Base-by-base conservation (phyloP, 352 stramenopile genomes). In the Phytophthora melonis region DNA sequence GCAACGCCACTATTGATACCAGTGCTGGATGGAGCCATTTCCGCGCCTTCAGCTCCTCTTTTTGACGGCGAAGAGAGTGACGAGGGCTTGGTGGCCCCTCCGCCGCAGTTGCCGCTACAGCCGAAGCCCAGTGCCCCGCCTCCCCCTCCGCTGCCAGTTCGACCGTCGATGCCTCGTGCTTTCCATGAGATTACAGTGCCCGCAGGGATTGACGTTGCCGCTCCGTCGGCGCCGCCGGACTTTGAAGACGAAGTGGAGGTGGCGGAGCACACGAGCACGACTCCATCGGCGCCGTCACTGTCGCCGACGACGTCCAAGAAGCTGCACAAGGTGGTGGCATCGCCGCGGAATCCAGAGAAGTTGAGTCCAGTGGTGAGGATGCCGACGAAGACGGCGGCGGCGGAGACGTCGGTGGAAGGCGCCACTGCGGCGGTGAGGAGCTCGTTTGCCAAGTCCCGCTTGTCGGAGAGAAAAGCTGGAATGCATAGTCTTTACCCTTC, bases 281-380 rank as follows among this genome's bases (percentile, higher is more conserved):
- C 77, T 4, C 74, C 79, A 10, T 77, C 72, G 10, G 80, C 77
- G 19, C 79, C 83, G 11, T 90, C 81, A 2, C 36, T 88, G 25
- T 90, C 83, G 16, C 83, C 83, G 52, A 84, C 77, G 18, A 49
- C 54, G 27, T 69, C 79, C 9, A 87, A 90, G 60, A 84, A 82
- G n/a, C 54, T 86, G 23, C 70, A 70, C 39, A 70, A 74, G 52
- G 32, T 72, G 4, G 60, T 77, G n/a, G 25, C 14, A 16, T 70
- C 65, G 2, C 53, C 72, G 7, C 34, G 23, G 13, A 66, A 76
- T 18, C 60, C 62, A 16, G 73, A 71, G 39, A 77, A 80, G 57
- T 47, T 69, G 34, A 67, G 47, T 58, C 39, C 63, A 7, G 70
- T 75, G 23, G 54, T 56, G 58, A 78, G 69, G n/a, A 64, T 64